A percentile compares a stretch with the other conserved stretches of the same genome.
Evolutionary conservation across 2,329 filamentous ascomycete genomes (phyloP).

Genomic region (Parascedosporium putredinis): DNA sequence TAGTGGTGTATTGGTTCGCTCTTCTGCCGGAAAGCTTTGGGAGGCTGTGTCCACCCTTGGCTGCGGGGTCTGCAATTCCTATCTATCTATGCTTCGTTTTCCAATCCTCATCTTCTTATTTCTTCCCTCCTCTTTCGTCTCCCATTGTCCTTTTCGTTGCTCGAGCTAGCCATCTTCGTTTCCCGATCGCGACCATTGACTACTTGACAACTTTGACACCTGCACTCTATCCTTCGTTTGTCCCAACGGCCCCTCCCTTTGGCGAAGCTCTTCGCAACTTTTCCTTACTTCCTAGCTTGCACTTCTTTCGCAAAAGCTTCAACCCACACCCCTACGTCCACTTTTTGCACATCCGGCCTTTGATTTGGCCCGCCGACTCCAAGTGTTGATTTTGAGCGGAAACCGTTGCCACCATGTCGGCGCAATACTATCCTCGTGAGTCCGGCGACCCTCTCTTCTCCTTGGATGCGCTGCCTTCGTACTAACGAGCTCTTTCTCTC

Average conservation of each 20-base stretch:
- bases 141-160: no score
- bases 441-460: background rate
- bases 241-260: no score
- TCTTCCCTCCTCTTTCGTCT: background rate
- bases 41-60: constrained; percentile 1
- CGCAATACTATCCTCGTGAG: constrained; percentile 38
- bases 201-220: no score
- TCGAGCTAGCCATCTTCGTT: no score
- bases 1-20: no score
- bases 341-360: no score
- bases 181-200: no score
- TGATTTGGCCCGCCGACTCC: background rate
- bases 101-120: background rate
- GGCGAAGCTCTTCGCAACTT: background rate
- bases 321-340: background rate
- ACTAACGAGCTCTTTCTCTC: no score
- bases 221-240: background rate
- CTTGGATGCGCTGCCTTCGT: background rate
- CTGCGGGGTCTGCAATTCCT: background rate
- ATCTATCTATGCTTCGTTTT: background rate
- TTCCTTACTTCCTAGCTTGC: background rate
- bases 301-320: background rate
- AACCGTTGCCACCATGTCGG: constrained; percentile 23
- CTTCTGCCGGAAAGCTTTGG: background rate
- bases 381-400: background rate